Percentiles rank a stretch among this genome's conserved stretches.
Conservation (phyloP, 441 rosid genomes). For the Pelargonium myrrhifolium region DNA sequence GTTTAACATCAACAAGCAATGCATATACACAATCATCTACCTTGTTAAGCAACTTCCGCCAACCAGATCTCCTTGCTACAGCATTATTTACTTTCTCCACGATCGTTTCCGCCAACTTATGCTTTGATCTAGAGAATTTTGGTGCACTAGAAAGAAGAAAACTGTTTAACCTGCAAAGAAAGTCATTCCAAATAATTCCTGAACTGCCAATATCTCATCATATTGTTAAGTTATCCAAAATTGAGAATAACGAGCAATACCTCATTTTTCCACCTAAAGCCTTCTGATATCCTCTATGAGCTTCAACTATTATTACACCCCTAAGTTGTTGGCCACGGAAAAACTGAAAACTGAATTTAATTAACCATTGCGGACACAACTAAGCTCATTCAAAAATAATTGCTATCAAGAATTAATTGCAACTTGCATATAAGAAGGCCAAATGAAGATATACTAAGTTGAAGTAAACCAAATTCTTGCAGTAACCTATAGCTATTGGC, state of each 20-base stretch:
- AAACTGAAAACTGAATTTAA: slow-evolving; percentile 34
- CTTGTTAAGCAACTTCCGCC: slow-evolving; percentile 42
- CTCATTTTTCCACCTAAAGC: slow-evolving; percentile 37
- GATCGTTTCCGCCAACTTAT: slow-evolving; percentile 37
- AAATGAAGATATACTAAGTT: neutral
- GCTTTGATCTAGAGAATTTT: slow-evolving; percentile 47
- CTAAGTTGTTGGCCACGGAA: slow-evolving; percentile 33
- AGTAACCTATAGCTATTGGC: too few species aligned
- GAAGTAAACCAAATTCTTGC: too few species aligned
- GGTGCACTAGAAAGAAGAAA: slow-evolving; percentile 32
- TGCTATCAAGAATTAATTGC: neutral
- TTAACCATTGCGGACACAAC: neutral
- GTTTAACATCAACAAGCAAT: neutral
- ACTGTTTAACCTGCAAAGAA: slow-evolving; percentile 39
- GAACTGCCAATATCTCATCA: neutral
- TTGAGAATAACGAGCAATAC: slow-evolving; percentile 15
- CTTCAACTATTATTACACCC: slow-evolving; percentile 32
- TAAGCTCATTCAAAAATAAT: neutral
- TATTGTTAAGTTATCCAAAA: neutral
- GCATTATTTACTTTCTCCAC: slow-evolving; percentile 34
- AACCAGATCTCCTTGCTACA: slow-evolving; percentile 30
- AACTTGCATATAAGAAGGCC: neutral
- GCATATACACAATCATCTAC: slow-evolving; percentile 23
- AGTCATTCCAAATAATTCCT: neutral
- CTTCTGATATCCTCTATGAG: slow-evolving; percentile 36